Evolutionary conservation across 257 asterid species (phyloP).

Genomic region (Fraxinus cuspidata): DNA sequence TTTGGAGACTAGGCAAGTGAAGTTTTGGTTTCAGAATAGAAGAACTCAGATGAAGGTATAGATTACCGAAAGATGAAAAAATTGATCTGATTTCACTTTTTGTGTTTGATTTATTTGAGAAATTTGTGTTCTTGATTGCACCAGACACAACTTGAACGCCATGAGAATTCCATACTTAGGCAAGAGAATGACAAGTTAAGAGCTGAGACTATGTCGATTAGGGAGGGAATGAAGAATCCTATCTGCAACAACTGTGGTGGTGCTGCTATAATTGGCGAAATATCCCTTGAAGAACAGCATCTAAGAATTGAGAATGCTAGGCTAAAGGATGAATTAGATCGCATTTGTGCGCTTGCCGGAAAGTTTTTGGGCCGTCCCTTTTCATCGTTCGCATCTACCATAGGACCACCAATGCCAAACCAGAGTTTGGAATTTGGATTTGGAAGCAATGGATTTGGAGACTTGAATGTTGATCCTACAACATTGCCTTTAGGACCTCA

Average conservation of each 20-base stretch:
- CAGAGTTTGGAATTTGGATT: conserved; percentile 77
- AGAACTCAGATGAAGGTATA: conserved; percentile 68
- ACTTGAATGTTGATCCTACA: conserved; percentile 30
- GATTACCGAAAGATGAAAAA: no score
- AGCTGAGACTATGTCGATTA: conserved; percentile 54
- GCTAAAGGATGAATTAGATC: conserved; percentile 55
- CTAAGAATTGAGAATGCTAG: conserved; percentile 56
- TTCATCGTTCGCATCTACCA: conserved; percentile 15
- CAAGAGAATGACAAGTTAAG: conserved; percentile 66
- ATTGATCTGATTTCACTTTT: neutral
- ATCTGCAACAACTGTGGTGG: conserved; percentile 67
- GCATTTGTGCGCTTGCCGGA: conserved; percentile 48
- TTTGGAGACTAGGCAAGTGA: conserved; percentile 63
- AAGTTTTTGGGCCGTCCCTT: conserved; percentile 53
- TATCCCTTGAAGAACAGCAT: conserved; percentile 61
- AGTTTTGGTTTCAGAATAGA: conserved; percentile 71
- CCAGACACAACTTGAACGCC: conserved; percentile 62
- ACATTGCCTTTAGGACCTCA: conserved; percentile 43
- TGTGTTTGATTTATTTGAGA: neutral
- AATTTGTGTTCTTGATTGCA: neutral
- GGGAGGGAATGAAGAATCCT: conserved; percentile 56
- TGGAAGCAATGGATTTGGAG: conserved; percentile 58
- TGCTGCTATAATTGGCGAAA: conserved; percentile 54
- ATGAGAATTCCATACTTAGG: conserved; percentile 54
- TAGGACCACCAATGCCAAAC: conserved; percentile 39